A percentile compares a stretch with the other conserved stretches of the same genome.
Conservation (phyloP, 1,284 basidiomycete genomes). For the Ceratobasidium sp. region DNA sequence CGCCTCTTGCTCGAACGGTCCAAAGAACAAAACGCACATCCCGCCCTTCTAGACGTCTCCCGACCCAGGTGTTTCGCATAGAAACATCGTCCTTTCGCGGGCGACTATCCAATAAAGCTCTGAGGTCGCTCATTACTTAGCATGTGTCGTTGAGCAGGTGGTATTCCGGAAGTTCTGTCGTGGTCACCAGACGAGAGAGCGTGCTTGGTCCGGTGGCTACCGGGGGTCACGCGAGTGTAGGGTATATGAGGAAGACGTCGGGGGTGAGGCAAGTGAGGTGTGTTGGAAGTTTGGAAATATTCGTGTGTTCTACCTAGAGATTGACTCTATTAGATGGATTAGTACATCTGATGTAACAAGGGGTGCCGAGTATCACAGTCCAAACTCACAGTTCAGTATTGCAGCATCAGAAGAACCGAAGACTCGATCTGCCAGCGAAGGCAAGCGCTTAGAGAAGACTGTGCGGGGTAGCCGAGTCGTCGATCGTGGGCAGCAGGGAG, state of each 20-base stretch:
- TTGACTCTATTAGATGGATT: too few species aligned
- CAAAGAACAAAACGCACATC: not conserved
- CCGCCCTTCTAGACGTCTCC: constrained; percentile 22
- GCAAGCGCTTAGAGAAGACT: too few species aligned
- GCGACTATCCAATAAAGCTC: too few species aligned
- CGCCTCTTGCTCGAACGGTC: constrained; percentile 5
- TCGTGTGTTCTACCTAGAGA: not conserved
- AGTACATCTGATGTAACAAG: too few species aligned
- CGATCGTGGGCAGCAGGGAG: too few species aligned
- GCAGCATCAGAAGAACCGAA: too few species aligned
- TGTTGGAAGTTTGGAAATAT: constrained; percentile 7
- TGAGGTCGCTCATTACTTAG: not conserved
- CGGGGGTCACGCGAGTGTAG: constrained; percentile 34
- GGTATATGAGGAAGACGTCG: constrained; percentile 29
- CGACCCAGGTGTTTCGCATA: too few species aligned
- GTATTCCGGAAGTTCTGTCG: constrained; percentile 13
- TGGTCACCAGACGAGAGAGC: constrained; percentile 32
- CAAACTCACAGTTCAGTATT: too few species aligned
- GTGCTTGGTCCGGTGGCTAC: not conserved
- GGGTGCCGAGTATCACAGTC: too few species aligned
- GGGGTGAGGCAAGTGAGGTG: not conserved
- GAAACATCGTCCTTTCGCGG: too few species aligned
- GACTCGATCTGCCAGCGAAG: too few species aligned
- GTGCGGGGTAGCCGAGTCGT: too few species aligned
- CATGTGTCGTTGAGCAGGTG: not conserved